These are phyloP conservation scores for Penicillium roqueforti DNA, from an alignment of 495 filamentous ascomycete species.

Conservation along the genomic window DNA sequence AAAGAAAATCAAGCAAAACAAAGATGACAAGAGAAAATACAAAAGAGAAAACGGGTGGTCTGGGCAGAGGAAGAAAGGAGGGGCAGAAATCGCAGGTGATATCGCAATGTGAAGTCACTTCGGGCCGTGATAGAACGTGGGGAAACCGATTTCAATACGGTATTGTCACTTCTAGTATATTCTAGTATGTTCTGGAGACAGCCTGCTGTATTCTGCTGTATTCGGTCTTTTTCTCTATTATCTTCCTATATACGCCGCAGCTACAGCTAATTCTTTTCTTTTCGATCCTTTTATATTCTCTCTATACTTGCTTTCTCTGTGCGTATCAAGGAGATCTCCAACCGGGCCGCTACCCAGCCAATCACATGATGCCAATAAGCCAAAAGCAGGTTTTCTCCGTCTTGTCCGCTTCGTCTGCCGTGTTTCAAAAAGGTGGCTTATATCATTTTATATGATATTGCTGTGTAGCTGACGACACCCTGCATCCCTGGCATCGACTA, in stretches of 20 bases:
- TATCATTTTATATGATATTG: neutral
- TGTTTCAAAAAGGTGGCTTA: constrained; percentile 9
- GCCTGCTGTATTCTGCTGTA: neutral
- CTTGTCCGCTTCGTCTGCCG: constrained; percentile 6
- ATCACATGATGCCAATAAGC: constrained; percentile 9
- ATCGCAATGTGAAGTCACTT: constrained; percentile 11
- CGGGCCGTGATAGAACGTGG: constrained; percentile 9
- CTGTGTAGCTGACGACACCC: neutral
- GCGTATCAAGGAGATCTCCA: constrained; percentile 5
- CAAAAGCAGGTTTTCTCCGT: constrained; percentile 28
- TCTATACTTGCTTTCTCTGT: neutral
- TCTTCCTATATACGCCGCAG: neutral
- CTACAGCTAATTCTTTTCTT: neutral
- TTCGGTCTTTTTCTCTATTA: neutral
- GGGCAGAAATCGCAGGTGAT: constrained; percentile 3
- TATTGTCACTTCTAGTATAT: neutral
- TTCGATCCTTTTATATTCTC: neutral
- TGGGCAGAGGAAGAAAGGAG: constrained; percentile 6
- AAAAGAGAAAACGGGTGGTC: neutral
- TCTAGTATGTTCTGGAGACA: neutral
- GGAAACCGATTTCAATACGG: neutral
- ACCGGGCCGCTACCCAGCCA: constrained; percentile 26
- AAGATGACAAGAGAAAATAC: neutral
- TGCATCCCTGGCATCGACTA: neutral
- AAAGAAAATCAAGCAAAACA: neutral